Base-by-base conservation (phyloP, 2,329 filamentous ascomycete species). In the Aureobasidium pullulans region DNA sequence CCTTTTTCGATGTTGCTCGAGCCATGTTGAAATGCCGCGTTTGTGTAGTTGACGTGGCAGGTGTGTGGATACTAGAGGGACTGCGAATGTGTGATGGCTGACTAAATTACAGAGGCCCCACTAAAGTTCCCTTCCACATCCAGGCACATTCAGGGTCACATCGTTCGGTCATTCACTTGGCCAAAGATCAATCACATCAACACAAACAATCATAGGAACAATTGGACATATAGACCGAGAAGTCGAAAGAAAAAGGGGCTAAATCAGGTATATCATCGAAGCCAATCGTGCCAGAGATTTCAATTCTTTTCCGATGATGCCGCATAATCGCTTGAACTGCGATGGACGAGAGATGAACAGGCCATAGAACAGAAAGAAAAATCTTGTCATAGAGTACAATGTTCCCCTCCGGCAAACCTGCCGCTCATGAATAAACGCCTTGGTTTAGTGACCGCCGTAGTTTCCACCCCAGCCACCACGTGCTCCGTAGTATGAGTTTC, bases 401-500 rank as follows among this genome's bases (percentile, higher is more conserved):
- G 54, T 57, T 48, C 43, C 54, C 53, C 32, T 40, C 40, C 19
- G 19, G 19, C 19, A 19, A 57, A 57, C 34, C 54, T 47, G 54
- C 43, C 43, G 43, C n/a, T 48, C 54, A 48, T 54, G 50, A 57
- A 42, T 36, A 32, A 57, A 61, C 52, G 52, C 59, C 59, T 37
- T 57, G 53, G 44, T 56, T 31, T 57, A 54, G 40, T 60, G 59
- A 56, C 58, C 59, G 10, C 67, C 65, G 62, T 72, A 72, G 60
- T 69, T 68, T 40, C 65, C 64, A 49, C 67, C 70, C 70, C 70
- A 72, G 28, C 70, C 70, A 37, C 70, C 69, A 43, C 68, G 52
- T 57, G 47, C 47, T 49, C 62, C 61, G 60, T 62, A 63, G 62
- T 72, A 71, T 28, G 67, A 66, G 62, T 72, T 68, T 60, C 67